Evolutionary conservation across 352 stramenopile species (phyloP).

Genomic region (Phytopythium kandeliae): DNA sequence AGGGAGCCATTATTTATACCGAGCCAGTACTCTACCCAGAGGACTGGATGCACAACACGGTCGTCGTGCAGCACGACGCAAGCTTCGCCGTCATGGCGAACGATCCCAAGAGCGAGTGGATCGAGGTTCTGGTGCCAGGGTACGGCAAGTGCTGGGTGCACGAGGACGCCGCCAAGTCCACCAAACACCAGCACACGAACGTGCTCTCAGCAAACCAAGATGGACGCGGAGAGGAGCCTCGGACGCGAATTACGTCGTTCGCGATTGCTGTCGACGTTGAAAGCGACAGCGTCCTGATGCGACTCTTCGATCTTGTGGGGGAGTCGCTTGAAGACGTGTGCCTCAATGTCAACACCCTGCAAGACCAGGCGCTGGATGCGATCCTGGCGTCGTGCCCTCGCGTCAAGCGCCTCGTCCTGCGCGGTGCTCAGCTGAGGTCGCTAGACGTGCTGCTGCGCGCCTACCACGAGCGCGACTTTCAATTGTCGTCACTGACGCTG

Average conservation of each 20-base stretch:
- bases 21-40: conserved; percentile 23
- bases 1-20: conserved; percentile 20
- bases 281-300: conserved; percentile 18
- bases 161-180: conserved; percentile 8
- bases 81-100: conserved; percentile 22
- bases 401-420: conserved; percentile 14
- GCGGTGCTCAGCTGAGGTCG: conserved; percentile 20
- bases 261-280: conserved; percentile 12
- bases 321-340: conserved; percentile 14
- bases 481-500: conserved; percentile 14
- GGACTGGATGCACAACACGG: conserved; percentile 22
- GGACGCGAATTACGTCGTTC: conserved; percentile 14
- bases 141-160: conserved; percentile 38
- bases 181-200: conserved; percentile 1
- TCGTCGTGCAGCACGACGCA: conserved; percentile 21
- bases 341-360: conserved; percentile 19
- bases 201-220: conserved; percentile 4
- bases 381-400: conserved; percentile 21
- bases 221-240: neutral
- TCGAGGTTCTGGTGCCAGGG: conserved; percentile 30
- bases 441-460: conserved; percentile 22
- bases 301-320: conserved; percentile 19
- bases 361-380: conserved; percentile 13
- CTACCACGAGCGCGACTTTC: conserved; percentile 17
- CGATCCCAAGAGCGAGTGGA: conserved; percentile 14